Conservation (phyloP, 371 early-diverging fungal genomes). For the Rhizopus microsporus region DNA sequence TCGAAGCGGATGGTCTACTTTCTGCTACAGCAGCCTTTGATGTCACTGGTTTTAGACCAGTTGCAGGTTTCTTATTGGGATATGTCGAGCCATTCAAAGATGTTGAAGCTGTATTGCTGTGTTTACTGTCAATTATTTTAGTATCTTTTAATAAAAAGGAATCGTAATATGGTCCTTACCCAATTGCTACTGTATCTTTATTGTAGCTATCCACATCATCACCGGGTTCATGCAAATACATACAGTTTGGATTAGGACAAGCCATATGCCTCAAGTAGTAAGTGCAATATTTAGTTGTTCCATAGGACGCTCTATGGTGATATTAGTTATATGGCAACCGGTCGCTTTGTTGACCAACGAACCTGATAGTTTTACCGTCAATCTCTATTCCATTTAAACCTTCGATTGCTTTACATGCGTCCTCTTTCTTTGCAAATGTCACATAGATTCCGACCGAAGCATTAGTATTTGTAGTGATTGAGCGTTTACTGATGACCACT, state of each 20-base stretch:
- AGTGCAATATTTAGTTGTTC: slow-evolving; percentile 91
- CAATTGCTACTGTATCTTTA: slow-evolving; percentile 50
- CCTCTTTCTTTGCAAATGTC: slow-evolving; percentile 86
- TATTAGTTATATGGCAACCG: background rate
- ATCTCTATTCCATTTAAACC: slow-evolving; percentile 87
- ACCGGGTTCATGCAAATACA: slow-evolving; percentile 86
- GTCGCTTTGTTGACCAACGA: background rate
- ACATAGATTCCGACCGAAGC: slow-evolving; percentile 81
- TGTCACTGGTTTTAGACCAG: slow-evolving; percentile 6
- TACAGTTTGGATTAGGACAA: slow-evolving; percentile 83
- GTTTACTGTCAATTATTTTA: slow-evolving; percentile 19
- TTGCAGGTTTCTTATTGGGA: slow-evolving; percentile 40
- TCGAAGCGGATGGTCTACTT: slow-evolving; percentile 10
- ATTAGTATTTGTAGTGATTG: slow-evolving; percentile 46
- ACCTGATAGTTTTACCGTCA: slow-evolving; percentile 84
- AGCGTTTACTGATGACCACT: slow-evolving; percentile 79
- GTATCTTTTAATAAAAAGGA: background rate
- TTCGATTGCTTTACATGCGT: slow-evolving; percentile 87
- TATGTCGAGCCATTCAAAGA: slow-evolving; percentile 17
- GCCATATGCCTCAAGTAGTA: slow-evolving; percentile 76
- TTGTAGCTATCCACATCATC: slow-evolving; percentile 77
- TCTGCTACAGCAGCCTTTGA: slow-evolving; percentile 2
- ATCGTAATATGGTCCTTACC: slow-evolving; percentile 37
- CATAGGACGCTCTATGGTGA: slow-evolving; percentile 70
- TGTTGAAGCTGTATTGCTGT: slow-evolving; percentile 16